Percentiles rank a stretch among this genome's conserved stretches.
Conservation (phyloP, 139 green algal species). For the Chlorella vulgaris region DNA sequence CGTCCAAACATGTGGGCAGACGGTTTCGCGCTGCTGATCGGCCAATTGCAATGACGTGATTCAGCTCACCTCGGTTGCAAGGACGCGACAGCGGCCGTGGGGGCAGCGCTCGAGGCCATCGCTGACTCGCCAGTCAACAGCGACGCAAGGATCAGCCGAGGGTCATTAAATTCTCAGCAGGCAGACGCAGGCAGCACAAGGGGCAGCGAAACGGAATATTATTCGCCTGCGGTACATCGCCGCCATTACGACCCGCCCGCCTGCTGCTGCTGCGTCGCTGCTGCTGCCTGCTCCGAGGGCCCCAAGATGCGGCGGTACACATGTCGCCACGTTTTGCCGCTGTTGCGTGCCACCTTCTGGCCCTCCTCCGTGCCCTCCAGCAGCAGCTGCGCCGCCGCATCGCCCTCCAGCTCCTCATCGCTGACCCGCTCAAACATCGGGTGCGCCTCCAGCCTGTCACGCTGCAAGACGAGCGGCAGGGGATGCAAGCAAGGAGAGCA, state of each 20-base stretch:
- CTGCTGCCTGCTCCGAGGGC: not conserved
- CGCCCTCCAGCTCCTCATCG: conserved; percentile 83
- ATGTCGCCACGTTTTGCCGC: conserved; percentile 66
- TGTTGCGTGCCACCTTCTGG: conserved; percentile 90
- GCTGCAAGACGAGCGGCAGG: too few species aligned
- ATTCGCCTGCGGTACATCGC: too few species aligned
- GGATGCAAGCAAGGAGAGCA: too few species aligned
- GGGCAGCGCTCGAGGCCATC: not conserved
- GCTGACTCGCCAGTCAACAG: not conserved
- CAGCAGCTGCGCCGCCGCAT: conserved; percentile 77
- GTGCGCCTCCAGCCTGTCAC: conserved; percentile 80
- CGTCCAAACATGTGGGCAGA: not conserved
- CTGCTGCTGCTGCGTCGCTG: conserved; percentile 7
- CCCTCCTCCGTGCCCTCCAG: conserved; percentile 81
- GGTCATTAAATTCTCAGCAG: not conserved
- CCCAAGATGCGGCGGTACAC: conserved; percentile 63
- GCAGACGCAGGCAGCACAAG: not conserved
- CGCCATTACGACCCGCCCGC: not conserved
- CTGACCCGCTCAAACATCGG: conserved; percentile 84
- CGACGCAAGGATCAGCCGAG: not conserved
- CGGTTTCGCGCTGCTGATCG: not conserved
- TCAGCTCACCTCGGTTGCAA: conserved; percentile 6
- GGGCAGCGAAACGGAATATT: not conserved
- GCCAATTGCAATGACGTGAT: not conserved
- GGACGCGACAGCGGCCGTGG: not conserved